Conservation (phyloP, 495 filamentous ascomycete genomes). For the Xylaria nigripes region DNA sequence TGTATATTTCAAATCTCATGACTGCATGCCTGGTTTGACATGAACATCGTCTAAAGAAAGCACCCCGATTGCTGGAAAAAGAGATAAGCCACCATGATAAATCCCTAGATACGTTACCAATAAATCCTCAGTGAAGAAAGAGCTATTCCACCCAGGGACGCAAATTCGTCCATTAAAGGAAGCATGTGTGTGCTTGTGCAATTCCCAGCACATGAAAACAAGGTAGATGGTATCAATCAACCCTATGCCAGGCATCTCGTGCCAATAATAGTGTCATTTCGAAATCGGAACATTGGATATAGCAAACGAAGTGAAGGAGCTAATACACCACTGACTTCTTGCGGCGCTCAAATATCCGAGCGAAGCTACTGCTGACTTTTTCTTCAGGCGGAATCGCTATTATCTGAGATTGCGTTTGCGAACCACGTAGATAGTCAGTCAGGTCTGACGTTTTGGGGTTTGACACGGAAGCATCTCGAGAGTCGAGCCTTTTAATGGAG, state of each 20-base stretch:
- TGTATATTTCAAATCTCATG: too few relatives aligned
- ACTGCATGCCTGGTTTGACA: too few relatives aligned
- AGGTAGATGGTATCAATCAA: constrained; percentile 15
- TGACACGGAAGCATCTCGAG: constrained; percentile 39
- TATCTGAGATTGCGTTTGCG: constrained; percentile 54
- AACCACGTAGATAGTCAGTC: constrained; percentile 71
- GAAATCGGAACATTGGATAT: not conserved
- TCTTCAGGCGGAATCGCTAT: constrained; percentile 15
- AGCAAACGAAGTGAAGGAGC: not conserved
- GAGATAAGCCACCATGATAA: too few relatives aligned
- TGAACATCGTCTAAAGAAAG: too few relatives aligned
- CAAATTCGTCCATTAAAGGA: not conserved
- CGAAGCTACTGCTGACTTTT: constrained; percentile 20
- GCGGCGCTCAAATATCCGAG: constrained; percentile 27
- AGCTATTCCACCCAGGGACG: not conserved
- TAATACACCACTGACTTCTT: constrained; percentile 26
- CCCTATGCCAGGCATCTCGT: constrained; percentile 7
- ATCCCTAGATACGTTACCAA: too few relatives aligned
- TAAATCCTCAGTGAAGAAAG: not conserved
- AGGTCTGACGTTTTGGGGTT: constrained; percentile 55
- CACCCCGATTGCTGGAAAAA: too few relatives aligned
- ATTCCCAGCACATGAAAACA: not conserved
- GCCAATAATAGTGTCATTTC: not conserved
- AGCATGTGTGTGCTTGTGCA: not conserved
- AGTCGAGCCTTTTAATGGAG: constrained; percentile 46